A percentile compares a stretch with the other conserved stretches of the same genome.
phyloP scores from a whole-genome alignment of 176 grass and related monocot species.

The Triticum monococcum region DNA sequence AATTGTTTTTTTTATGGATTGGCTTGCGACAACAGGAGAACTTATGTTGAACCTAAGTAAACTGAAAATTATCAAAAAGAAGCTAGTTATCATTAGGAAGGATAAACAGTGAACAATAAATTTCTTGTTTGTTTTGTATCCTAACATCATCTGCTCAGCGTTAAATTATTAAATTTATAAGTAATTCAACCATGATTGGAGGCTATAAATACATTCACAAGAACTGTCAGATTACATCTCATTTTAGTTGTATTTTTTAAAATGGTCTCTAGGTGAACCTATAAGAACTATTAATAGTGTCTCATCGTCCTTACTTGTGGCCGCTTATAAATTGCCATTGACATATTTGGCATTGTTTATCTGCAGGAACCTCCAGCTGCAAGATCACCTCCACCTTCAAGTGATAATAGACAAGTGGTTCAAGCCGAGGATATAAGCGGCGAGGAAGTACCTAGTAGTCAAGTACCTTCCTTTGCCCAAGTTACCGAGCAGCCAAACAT shows the following conservation, averaged over 20 bases:
- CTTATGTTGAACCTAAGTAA: background rate
- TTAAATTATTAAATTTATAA: slow-evolving; percentile 11
- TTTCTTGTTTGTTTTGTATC: background rate
- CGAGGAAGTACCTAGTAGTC: background rate
- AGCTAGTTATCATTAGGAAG: background rate
- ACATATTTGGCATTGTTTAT: slow-evolving; percentile 30
- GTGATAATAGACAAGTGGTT: slow-evolving; percentile 14
- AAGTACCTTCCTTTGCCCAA: slow-evolving; percentile 11
- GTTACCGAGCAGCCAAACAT: slow-evolving; percentile 21
- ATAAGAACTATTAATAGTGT: background rate
- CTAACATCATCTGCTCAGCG: background rate
- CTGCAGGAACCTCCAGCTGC: slow-evolving; percentile 38
- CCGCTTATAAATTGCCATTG: slow-evolving; percentile 22
- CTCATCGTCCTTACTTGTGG: background rate
- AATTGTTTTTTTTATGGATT: background rate
- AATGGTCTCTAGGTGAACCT: background rate
- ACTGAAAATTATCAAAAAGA: slow-evolving; percentile 15
- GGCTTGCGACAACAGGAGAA: background rate
- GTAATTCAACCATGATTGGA: slow-evolving; percentile 13
- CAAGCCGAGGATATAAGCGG: slow-evolving; percentile 12
- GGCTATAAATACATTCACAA: background rate
- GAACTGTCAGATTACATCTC: background rate
- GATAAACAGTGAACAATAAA: background rate
- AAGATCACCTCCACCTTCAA: slow-evolving; percentile 21
- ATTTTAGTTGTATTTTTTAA: background rate